Conservation (phyloP, 1,284 basidiomycete species). For the Dichomitus squalens region DNA sequence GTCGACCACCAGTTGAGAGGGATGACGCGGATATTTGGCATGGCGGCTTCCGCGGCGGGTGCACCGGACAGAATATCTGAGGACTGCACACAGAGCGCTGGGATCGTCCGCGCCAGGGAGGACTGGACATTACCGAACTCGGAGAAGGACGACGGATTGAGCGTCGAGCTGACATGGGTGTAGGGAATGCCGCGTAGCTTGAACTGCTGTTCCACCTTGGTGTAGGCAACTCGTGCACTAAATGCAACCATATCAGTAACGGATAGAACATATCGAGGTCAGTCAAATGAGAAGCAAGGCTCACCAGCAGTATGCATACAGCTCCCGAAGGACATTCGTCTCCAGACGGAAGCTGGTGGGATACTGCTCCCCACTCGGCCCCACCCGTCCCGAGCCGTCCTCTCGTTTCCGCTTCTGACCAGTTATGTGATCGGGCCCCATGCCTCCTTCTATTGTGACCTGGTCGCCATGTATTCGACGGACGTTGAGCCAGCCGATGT, state of each 20-base stretch:
- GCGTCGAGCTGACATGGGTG: conserved; percentile 69
- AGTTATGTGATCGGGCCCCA: conserved; percentile 4
- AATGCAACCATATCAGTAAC: neutral
- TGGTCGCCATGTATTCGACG: conserved; percentile 55
- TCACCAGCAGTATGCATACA: conserved; percentile 83
- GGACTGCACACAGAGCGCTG: conserved; percentile 82
- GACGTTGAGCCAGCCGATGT: conserved; percentile 79
- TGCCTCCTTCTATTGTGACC: conserved; percentile 24
- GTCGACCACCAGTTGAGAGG: conserved; percentile 91
- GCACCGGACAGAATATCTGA: conserved; percentile 79
- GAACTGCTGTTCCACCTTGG: conserved; percentile 86
- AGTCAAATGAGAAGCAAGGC: conserved; percentile 20
- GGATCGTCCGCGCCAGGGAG: conserved; percentile 71
- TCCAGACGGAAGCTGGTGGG: conserved; percentile 64
- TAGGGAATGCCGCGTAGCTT: conserved; percentile 82
- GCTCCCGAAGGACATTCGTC: conserved; percentile 66
- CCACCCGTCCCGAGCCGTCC: conserved; percentile 16
- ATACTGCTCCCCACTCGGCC: conserved; percentile 16
- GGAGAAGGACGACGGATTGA: conserved; percentile 39
- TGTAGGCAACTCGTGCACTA: conserved; percentile 89
- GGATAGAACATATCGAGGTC: no score
- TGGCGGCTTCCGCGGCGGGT: conserved; percentile 84
- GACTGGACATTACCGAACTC: conserved; percentile 63
- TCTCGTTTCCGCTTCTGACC: conserved; percentile 43
- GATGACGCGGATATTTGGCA: conserved; percentile 88